phyloP scores from a whole-genome alignment of 2,329 filamentous ascomycete genomes.

The Colletotrichum spinosum region DNA sequence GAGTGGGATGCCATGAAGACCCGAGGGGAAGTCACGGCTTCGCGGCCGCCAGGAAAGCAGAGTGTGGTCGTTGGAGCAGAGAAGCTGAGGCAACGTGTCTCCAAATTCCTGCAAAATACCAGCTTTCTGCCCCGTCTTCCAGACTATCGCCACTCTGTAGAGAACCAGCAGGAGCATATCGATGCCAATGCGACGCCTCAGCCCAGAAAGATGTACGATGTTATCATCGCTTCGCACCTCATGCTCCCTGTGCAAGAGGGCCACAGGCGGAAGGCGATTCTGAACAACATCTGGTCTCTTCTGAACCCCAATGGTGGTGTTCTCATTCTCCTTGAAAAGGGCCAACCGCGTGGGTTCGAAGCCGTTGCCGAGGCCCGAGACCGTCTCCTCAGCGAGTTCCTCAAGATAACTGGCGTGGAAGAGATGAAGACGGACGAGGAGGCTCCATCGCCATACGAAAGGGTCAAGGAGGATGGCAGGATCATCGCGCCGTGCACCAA shows the following conservation, averaged over 20 bases:
- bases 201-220: constrained; percentile 83
- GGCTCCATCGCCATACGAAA: constrained; percentile 52
- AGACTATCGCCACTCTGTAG: constrained; percentile 78
- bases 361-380: constrained; percentile 87
- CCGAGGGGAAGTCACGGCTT: constrained; percentile 50
- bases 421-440: constrained; percentile 53
- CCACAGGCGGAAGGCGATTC: constrained; percentile 79
- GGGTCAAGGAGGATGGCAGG: constrained; percentile 69
- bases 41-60: constrained; percentile 74
- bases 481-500: constrained; percentile 87
- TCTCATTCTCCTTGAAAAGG: constrained; percentile 90
- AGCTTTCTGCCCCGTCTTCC: constrained; percentile 94
- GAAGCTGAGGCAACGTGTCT: constrained; percentile 78
- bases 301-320: constrained; percentile 87
- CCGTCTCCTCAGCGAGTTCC: constrained; percentile 80
- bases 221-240: constrained; percentile 90
- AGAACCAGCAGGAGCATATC: constrained; percentile 68
- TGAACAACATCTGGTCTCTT: constrained; percentile 91
- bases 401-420: constrained; percentile 67
- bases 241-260: constrained; percentile 82
- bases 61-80: constrained; percentile 85
- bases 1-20: constrained; percentile 81
- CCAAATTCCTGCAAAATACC: constrained; percentile 84
- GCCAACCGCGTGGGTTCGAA: constrained; percentile 91
- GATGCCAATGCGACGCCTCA: constrained; percentile 67